These are phyloP conservation scores for Aspergillus viridinutans DNA, from an alignment of 2,329 filamentous ascomycete genomes.

Conservation along the genomic window DNA sequence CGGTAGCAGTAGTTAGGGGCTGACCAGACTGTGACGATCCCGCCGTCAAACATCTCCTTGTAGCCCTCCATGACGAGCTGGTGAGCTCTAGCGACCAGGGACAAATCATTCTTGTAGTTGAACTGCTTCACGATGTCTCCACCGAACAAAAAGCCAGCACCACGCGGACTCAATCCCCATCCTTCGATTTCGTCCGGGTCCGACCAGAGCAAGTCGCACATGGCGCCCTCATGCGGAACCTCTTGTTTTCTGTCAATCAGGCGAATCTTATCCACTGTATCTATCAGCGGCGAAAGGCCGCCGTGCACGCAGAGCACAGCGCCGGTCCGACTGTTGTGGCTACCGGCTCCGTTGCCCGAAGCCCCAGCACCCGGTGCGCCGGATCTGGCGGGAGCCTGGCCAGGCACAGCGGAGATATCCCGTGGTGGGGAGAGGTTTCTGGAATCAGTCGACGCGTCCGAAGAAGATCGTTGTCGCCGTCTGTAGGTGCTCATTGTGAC, in stretches of 20 bases:
- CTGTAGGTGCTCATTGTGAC: slow-evolving; percentile 59
- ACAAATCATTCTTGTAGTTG: slow-evolving; percentile 90
- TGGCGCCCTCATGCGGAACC: slow-evolving; percentile 95
- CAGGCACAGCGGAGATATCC: slow-evolving; percentile 41
- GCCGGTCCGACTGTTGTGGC: slow-evolving; percentile 56
- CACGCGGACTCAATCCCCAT: slow-evolving; percentile 90
- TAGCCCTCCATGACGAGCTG: slow-evolving; percentile 99
- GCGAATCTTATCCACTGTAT: slow-evolving; percentile 92
- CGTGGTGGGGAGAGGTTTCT: slow-evolving; percentile 38
- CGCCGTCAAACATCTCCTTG: slow-evolving; percentile 97
- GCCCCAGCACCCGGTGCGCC: slow-evolving; percentile 78
- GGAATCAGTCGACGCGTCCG: slow-evolving; percentile 33
- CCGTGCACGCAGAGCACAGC: slow-evolving; percentile 95
- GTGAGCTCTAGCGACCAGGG: slow-evolving; percentile 87
- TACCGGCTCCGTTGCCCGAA: slow-evolving; percentile 61
- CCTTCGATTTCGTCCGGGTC: slow-evolving; percentile 94
- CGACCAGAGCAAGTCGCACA: slow-evolving; percentile 98
- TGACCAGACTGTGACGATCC: slow-evolving; percentile 98
- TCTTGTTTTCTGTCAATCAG: slow-evolving; percentile 95
- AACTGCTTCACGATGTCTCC: slow-evolving; percentile 94
- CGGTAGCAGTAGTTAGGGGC: slow-evolving; percentile 96
- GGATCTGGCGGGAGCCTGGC: slow-evolving; percentile 48
- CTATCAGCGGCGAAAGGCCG: slow-evolving; percentile 83
- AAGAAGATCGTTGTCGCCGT: slow-evolving; percentile 27
- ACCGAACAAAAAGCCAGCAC: slow-evolving; percentile 92